phyloP scores from a whole-genome alignment of 345 rosid genomes.

The Citrus glauca region DNA sequence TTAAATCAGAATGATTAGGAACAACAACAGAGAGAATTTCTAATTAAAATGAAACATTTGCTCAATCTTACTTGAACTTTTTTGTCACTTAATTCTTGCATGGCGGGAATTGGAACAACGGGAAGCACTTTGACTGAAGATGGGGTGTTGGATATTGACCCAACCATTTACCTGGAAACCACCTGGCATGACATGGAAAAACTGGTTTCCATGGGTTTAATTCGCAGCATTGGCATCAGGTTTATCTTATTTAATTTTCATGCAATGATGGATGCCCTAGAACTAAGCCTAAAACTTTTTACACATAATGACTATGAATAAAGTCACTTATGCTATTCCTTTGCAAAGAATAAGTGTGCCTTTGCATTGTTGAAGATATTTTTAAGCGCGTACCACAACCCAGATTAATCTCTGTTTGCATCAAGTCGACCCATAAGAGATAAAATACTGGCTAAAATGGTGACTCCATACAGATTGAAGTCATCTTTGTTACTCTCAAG shows the following conservation, averaged over 20 bases:
- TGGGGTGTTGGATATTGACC: constrained; percentile 78
- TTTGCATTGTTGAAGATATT: too few species aligned
- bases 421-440: accelerated
- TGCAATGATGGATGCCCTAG: too few species aligned
- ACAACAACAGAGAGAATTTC: not conserved
- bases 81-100: not conserved
- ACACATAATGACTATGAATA: too few species aligned
- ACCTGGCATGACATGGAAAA: constrained; percentile 95
- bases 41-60: too few species aligned
- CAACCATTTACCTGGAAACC: constrained; percentile 67
- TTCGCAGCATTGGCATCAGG: constrained; percentile 85
- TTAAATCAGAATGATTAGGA: too few species aligned
- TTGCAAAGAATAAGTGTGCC: too few species aligned
- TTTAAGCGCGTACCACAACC: accelerated
- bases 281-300: too few species aligned
- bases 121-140: constrained; percentile 67
- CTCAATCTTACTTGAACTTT: not conserved
- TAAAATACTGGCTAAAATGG: too few species aligned
- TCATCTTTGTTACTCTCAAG: too few species aligned
- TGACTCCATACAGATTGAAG: too few species aligned
- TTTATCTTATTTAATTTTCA: constrained; percentile 3
- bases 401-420: accelerated
- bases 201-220: constrained; percentile 76
- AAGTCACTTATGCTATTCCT: too few species aligned
- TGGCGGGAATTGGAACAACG: constrained; percentile 65